Evolutionary conservation across 2,329 filamentous ascomycete genomes (phyloP), one percentile per base, ranked within the genome.

Genomic region (Xylaria sp.): DNA sequence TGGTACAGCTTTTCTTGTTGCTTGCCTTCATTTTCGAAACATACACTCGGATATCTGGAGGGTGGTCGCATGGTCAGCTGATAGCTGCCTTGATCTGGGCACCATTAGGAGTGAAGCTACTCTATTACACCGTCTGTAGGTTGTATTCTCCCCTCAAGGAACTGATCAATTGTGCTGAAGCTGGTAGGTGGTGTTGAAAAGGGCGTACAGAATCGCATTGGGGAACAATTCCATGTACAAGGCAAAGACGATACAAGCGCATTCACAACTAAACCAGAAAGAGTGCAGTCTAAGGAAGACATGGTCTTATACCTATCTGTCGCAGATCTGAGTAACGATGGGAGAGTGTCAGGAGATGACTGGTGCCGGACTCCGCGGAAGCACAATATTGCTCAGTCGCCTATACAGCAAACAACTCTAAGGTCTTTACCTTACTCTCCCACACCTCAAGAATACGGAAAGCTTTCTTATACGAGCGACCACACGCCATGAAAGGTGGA

Each of bases 51-150:
- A 23, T 56, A 18, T 8, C 51, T 9, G 61, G 28, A 2, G 37
- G 51, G 3, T 64, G 61, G 61, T 64, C 61, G 34, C 57, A 64
- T 55, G 61, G 61, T 20, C 61, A 64, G 34, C 25, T 64, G 37
- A 39, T 57, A 10, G 61, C 61, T 25, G 34, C 39, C 13, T 51
- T 64, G 9, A 20, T 64, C 32, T 64, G 61, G 61, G 39, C 32
- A 12, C 61, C 61, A 25, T 20, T 56, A 12, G 50, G 41, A 32
- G n/a, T 64, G 8, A 65, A 48, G 28, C 32, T 65, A 2, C 4
- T 52, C 28, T 65, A 58, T 28, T 50, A 48, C 8, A 37, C 32
- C 18, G n/a, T 57, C n/a, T 65, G 62, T 65, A 58, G 51, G 62
- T 20, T 12, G 8, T 7, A 37, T 25, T 20, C 5, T n/a, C 1